Percentiles rank a stretch among this genome's conserved stretches.
Evolutionary conservation across 768 basidiomycete genomes (phyloP).

Genomic region (Termitomyces eurrhizus): DNA sequence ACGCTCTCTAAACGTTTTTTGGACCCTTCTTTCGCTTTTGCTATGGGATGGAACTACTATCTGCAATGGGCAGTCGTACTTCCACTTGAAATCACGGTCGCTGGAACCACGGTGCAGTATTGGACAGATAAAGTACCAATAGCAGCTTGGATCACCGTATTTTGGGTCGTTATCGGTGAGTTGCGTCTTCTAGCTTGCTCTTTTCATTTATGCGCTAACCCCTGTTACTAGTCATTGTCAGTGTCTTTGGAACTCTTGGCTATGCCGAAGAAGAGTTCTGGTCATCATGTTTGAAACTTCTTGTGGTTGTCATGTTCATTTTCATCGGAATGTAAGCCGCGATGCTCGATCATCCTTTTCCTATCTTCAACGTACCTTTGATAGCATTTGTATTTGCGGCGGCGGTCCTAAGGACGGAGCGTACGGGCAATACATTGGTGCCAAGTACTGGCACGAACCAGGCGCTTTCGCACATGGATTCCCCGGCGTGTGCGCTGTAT

Average conservation of each 20-base stretch:
- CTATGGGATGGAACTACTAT: conserved; percentile 49
- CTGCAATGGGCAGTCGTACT: conserved; percentile 44
- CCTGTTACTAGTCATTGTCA: conserved; percentile 28
- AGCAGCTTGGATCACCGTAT: conserved; percentile 43
- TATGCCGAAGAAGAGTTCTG: conserved; percentile 48
- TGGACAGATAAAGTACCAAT: conserved; percentile 37
- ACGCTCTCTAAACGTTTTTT: conserved; percentile 42
- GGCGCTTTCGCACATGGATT: conserved; percentile 43
- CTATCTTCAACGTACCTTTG: background rate
- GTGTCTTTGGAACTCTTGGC: conserved; percentile 41
- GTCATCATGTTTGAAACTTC: conserved; percentile 45
- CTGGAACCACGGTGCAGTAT: conserved; percentile 40
- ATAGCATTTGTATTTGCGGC: conserved; percentile 37
- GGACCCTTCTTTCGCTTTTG: conserved; percentile 44
- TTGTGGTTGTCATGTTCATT: conserved; percentile 42
- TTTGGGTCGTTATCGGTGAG: conserved; percentile 37
- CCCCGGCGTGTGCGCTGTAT: conserved; percentile 42
- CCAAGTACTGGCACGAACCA: conserved; percentile 31
- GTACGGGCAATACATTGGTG: conserved; percentile 36
- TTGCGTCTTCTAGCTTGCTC: background rate
- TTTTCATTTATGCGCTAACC: background rate
- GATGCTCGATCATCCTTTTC: background rate
- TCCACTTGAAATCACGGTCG: conserved; percentile 43
- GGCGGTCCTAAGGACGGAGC: conserved; percentile 34
- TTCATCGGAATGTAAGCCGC: conserved; percentile 39